These are phyloP conservation scores for Pythium diclinum DNA, from an alignment of 352 stramenopile genomes.

Conservation along the genomic window DNA sequence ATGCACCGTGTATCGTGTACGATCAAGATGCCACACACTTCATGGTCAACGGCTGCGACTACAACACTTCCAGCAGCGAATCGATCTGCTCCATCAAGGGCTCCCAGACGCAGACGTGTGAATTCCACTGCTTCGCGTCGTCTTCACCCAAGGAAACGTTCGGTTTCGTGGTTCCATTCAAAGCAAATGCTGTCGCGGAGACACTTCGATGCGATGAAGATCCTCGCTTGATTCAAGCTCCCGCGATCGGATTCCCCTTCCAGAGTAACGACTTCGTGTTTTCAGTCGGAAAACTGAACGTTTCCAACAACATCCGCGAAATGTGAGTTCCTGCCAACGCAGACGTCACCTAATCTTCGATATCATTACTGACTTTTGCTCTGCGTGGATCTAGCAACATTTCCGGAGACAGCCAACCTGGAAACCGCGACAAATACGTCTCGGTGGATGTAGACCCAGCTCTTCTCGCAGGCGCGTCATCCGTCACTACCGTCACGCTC, in stretches of 20 bases:
- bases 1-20: background rate
- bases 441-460: background rate
- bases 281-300: background rate
- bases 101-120: background rate
- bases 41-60: background rate
- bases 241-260: background rate
- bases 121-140: background rate
- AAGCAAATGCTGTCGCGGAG: background rate
- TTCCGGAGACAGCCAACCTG: too few species aligned
- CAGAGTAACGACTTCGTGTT: background rate
- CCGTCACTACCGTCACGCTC: background rate
- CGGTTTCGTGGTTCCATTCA: background rate
- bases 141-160: background rate
- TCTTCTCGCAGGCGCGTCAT: background rate
- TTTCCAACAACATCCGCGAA: background rate
- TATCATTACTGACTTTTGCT: background rate
- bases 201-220: background rate
- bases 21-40: background rate
- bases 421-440: background rate
- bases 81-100: background rate
- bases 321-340: background rate
- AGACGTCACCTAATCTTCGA: too few species aligned
- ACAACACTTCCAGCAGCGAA: background rate
- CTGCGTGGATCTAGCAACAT: background rate
- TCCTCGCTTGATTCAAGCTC: background rate